A percentile compares a stretch with the other conserved stretches of the same genome.
Conservation (phyloP, 192 early-diverging fungal genomes). For the Chytriomyces hyalinus region DNA sequence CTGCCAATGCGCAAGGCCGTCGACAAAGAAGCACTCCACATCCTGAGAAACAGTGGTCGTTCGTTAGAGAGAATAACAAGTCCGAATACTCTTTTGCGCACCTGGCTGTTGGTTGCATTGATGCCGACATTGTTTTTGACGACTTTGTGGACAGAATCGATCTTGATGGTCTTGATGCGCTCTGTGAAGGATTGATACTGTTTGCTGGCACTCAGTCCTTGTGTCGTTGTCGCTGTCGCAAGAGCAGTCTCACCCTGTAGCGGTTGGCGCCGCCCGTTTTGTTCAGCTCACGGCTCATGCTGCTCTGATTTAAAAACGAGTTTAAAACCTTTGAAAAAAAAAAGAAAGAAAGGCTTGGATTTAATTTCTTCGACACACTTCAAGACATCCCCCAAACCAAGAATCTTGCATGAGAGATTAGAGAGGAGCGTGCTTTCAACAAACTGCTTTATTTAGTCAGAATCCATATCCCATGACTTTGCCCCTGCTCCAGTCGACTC, state of each 20-base stretch:
- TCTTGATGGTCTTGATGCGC: constrained; percentile 76
- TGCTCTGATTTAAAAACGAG: neutral
- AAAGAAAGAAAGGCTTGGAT: constrained; percentile 5
- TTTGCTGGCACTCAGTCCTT: neutral
- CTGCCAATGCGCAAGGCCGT: constrained; percentile 78
- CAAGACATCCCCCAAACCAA: neutral
- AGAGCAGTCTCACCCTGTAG: constrained; percentile 58
- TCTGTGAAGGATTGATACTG: constrained; percentile 79
- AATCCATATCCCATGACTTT: constrained; percentile 1
- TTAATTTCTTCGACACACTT: neutral
- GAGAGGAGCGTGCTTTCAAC: too few relatives aligned
- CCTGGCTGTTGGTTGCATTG: constrained; percentile 24
- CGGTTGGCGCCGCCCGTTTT: constrained; percentile 69
- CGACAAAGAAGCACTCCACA: constrained; percentile 82
- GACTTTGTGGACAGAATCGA: constrained; percentile 75
- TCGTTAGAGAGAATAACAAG: neutral
- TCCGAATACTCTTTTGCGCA: neutral
- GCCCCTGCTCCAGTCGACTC: neutral
- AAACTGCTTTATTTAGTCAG: neutral
- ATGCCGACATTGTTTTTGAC: constrained; percentile 57
- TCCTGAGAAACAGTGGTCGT: constrained; percentile 35
- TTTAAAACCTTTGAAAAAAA: neutral
- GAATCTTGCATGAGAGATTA: neutral
- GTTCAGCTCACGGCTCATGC: constrained; percentile 59
- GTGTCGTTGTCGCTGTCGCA: neutral